Evolutionary conservation across 1,139 yeast genomes (phyloP), one percentile per base, ranked within the genome.

Genomic region (Yamadazyma songkhlaensis): DNA sequence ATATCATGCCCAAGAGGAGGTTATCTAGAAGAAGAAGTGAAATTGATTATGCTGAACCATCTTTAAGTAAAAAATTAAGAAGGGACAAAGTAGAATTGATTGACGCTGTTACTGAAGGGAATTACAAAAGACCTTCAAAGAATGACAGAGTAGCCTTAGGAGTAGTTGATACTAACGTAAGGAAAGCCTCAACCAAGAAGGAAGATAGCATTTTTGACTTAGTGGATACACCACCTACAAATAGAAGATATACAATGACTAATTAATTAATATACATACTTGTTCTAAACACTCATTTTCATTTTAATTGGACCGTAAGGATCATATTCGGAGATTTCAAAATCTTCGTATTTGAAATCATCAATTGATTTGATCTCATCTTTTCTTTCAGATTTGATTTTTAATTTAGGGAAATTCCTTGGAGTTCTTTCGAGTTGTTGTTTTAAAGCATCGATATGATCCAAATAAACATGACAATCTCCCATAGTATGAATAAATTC

Each of bases 401-500:
- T 64, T 52, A 92, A 70, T 46, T 75, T 85, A 6, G 99, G 99
- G 62, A 90, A 94, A 22, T 60, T 59, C 44, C 81, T 74, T 13
- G 99, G 97, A 13, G 61, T 62, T 61, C 99, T 79, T 31, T 66
- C 58, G 13, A 86, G 61, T 60, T 94, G 98, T 49, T 79, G 83
- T 48, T 82, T 75, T 48, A 92, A 72, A 1, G 97, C 96, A 40
- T 89, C 97, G 15, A 90, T 77, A 57, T 92, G 99, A 59, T 92
- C 96, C 45, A 79, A 75, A 57, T 92, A 92, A 10, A 92, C 94
- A 56, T 92, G 99, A 1, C 96, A 87, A 61, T 92, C 99, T 14
- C 99, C 99, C 81, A 92, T 67, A 11, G 96, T 89, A 57, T 92
- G 98, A 42, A 90, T 77, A 49, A 92, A 86, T 50, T 90, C 97